A percentile compares a stretch with the other conserved stretches of the same genome.
phyloP scores from a whole-genome alignment of 2,329 filamentous ascomycete species.

The Aspergillus fumigatus region DNA sequence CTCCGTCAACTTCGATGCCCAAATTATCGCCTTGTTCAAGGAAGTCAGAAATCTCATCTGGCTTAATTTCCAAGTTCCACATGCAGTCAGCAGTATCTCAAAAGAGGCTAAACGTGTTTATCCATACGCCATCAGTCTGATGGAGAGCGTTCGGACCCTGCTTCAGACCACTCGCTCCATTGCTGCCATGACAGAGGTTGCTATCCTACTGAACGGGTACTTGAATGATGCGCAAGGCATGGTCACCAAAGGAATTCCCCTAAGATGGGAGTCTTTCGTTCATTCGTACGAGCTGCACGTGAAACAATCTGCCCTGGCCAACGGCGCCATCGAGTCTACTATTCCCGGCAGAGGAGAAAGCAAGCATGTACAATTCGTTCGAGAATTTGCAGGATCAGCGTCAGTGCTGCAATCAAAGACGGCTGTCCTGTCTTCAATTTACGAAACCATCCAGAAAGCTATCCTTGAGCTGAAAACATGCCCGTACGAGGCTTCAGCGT shows the following conservation, averaged over 20 bases:
- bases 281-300: slow-evolving; percentile 92
- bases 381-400: slow-evolving; percentile 83
- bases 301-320: slow-evolving; percentile 57
- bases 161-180: slow-evolving; percentile 84
- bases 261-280: slow-evolving; percentile 97
- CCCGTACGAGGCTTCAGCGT: slow-evolving; percentile 72
- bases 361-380: slow-evolving; percentile 94
- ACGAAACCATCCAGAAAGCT: slow-evolving; percentile 76
- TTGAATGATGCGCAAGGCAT: slow-evolving; percentile 83
- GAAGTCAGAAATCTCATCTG: slow-evolving; percentile 94
- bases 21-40: slow-evolving; percentile 97
- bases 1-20: slow-evolving; percentile 91
- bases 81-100: slow-evolving; percentile 89
- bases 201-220: slow-evolving; percentile 83
- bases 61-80: slow-evolving; percentile 91
- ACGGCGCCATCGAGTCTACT: slow-evolving; percentile 56
- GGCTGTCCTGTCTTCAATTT: slow-evolving; percentile 69
- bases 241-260: slow-evolving; percentile 78
- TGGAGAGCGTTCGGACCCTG: slow-evolving; percentile 96
- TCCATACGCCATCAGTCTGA: slow-evolving; percentile 92
- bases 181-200: slow-evolving; percentile 77
- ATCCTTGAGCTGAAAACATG: slow-evolving; percentile 80
- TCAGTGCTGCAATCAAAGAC: slow-evolving; percentile 87
- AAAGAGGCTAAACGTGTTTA: slow-evolving; percentile 99
- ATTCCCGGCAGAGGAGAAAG: slow-evolving; percentile 65